A percentile compares a stretch with the other conserved stretches of the same genome.
Evolutionary conservation across 768 basidiomycete species (phyloP).

Genomic region (Russula griseocarnosa): DNA sequence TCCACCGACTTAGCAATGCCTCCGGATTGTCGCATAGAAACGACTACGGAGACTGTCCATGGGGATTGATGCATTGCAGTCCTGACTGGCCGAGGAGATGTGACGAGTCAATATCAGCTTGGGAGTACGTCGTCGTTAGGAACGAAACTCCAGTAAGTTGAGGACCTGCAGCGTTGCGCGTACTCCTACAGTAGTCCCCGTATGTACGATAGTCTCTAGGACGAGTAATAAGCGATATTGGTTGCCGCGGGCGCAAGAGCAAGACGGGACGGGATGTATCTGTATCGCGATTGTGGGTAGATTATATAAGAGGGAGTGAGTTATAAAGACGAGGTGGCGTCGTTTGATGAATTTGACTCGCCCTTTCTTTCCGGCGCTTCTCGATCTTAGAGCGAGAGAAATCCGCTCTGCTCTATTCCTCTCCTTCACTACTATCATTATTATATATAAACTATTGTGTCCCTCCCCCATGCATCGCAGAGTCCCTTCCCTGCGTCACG

Average conservation of each 20-base stretch:
- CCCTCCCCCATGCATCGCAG: conserved; percentile 25
- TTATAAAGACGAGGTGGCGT: background rate
- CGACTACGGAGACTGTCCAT: too few species aligned
- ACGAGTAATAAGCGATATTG: background rate
- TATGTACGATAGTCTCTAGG: too few species aligned
- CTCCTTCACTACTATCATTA: conserved; percentile 18
- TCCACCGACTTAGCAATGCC: too few species aligned
- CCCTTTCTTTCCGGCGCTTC: background rate
- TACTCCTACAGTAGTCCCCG: too few species aligned
- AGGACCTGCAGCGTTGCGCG: too few species aligned
- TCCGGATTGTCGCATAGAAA: too few species aligned
- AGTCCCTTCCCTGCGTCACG: conserved; percentile 21
- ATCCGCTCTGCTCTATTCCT: background rate
- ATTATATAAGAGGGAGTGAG: background rate
- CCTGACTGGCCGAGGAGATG: too few species aligned
- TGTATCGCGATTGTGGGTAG: background rate
- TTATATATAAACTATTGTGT: conserved; percentile 10
- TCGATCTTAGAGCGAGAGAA: background rate
- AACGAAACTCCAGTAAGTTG: too few species aligned
- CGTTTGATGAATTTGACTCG: background rate
- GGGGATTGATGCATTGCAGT: too few species aligned
- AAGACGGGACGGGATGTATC: too few species aligned
- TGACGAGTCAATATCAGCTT: background rate
- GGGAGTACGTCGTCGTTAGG: background rate
- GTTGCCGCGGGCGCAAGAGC: background rate